phyloP scores from a whole-genome alignment of 495 filamentous ascomycete genomes.

The Pseudevernia furfuracea region DNA sequence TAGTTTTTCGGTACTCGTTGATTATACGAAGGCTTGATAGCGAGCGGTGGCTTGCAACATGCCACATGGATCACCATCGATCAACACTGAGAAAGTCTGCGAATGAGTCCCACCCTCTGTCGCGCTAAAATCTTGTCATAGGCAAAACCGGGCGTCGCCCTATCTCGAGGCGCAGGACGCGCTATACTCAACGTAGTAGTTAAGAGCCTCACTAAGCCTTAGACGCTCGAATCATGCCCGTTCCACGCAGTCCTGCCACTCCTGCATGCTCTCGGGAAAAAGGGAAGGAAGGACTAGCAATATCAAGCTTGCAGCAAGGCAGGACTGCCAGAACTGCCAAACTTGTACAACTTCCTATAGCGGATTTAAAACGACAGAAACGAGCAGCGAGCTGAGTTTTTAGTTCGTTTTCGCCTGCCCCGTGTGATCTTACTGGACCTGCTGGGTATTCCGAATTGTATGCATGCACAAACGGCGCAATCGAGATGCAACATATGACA shows the following conservation, averaged over 20 bases:
- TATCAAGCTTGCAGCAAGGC: not conserved
- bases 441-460: not conserved
- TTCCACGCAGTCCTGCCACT: slow-evolving; percentile 4
- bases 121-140: not conserved
- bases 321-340: slow-evolving; percentile 1
- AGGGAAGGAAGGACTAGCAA: not conserved
- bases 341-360: not conserved
- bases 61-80: not conserved
- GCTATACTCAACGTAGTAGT: slow-evolving; percentile 4
- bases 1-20: not conserved
- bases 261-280: not conserved
- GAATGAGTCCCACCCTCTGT: not conserved
- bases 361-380: not conserved
- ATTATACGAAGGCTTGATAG: not conserved
- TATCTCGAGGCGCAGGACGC: not conserved
- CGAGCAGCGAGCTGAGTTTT: not conserved
- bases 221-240: slow-evolving; percentile 10
- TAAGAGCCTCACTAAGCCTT: slow-evolving; percentile 4
- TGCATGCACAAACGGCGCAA: slow-evolving; percentile 2
- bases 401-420: not conserved
- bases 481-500: not conserved
- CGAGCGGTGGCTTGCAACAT: not conserved
- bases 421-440: not conserved
- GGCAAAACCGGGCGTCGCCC: slow-evolving; percentile 9
- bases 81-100: too few species aligned